These are phyloP conservation scores for Ceriops tagal DNA, from an alignment of 345 rosid species.

Conservation along the genomic window DNA sequence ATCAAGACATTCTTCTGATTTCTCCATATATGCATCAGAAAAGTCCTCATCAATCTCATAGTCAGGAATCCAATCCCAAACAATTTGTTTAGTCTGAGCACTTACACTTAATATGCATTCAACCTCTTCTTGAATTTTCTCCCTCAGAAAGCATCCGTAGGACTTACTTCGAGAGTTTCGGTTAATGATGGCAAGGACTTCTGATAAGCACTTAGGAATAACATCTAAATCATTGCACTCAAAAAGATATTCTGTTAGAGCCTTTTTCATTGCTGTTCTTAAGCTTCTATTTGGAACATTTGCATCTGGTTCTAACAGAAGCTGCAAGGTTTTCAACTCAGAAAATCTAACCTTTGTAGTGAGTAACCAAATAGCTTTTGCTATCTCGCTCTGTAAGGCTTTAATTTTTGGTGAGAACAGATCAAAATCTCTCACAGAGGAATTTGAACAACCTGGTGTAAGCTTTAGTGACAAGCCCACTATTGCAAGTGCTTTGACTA, in stretches of 20 bases:
- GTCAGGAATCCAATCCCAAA: constrained; percentile 58
- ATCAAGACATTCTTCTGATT: constrained; percentile 47
- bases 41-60: constrained; percentile 54
- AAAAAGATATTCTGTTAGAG: constrained; percentile 64
- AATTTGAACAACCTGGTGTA: constrained; percentile 33
- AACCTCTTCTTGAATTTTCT: constrained; percentile 55
- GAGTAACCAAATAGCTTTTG: constrained; percentile 62
- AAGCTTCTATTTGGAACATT: constrained; percentile 40
- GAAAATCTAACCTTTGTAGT: constrained; percentile 39
- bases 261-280: constrained; percentile 49
- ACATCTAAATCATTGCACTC: constrained; percentile 62
- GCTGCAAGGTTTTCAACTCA: constrained; percentile 54
- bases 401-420: constrained; percentile 49
- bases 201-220: constrained; percentile 53
- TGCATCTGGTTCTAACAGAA: constrained; percentile 49
- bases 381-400: constrained; percentile 61
- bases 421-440: constrained; percentile 30
- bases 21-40: constrained; percentile 71
- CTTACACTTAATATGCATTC: constrained; percentile 68
- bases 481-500: constrained; percentile 69
- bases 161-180: constrained; percentile 30
- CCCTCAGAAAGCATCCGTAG: constrained; percentile 29
- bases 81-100: constrained; percentile 63
- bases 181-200: constrained; percentile 64
- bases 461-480: constrained; percentile 57